A percentile compares a stretch with the other conserved stretches of the same genome.
Conservation (phyloP, 2,329 filamentous ascomycete species). For the Tricladium varicosporioides region DNA sequence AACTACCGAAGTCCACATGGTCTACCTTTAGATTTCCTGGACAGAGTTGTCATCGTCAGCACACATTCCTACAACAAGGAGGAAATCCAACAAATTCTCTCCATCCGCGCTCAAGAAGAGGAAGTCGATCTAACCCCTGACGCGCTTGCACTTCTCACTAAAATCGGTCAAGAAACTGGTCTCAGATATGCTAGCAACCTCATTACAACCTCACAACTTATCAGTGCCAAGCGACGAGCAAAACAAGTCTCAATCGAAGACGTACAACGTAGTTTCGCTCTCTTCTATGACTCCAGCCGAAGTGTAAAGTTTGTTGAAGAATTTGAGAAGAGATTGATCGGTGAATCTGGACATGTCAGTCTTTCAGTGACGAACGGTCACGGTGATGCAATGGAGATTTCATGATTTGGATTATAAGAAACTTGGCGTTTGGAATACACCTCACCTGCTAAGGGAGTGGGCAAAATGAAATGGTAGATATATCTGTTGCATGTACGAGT, state of each 20-base stretch:
- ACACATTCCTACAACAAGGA: constrained; percentile 80
- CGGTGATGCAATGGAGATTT: constrained; percentile 66
- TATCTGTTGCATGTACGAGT: constrained; percentile 12
- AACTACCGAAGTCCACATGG: constrained; percentile 93
- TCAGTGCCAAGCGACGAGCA: constrained; percentile 80
- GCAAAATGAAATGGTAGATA: constrained; percentile 10
- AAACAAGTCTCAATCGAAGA: constrained; percentile 84
- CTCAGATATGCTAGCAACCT: constrained; percentile 96
- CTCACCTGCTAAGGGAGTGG: background rate
- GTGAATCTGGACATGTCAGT: constrained; percentile 77
- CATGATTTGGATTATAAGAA: constrained; percentile 18
- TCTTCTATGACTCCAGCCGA: constrained; percentile 87
- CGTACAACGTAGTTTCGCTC: constrained; percentile 86
- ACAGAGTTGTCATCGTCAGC: constrained; percentile 93
- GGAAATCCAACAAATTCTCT: constrained; percentile 88
- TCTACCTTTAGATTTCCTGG: constrained; percentile 90
- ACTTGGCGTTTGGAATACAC: constrained; percentile 16
- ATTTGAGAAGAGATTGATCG: constrained; percentile 90
- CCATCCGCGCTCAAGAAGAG: constrained; percentile 91
- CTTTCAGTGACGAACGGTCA: constrained; percentile 57
- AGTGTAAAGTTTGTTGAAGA: constrained; percentile 89
- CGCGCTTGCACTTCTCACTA: constrained; percentile 87
- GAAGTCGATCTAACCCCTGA: constrained; percentile 90
- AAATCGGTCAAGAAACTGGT: constrained; percentile 90
- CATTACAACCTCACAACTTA: constrained; percentile 88